Evolutionary conservation across 164 flowering plant species (phyloP), one percentile per base, ranked within the genome.

Genomic region (Liquidambar formosana): DNA sequence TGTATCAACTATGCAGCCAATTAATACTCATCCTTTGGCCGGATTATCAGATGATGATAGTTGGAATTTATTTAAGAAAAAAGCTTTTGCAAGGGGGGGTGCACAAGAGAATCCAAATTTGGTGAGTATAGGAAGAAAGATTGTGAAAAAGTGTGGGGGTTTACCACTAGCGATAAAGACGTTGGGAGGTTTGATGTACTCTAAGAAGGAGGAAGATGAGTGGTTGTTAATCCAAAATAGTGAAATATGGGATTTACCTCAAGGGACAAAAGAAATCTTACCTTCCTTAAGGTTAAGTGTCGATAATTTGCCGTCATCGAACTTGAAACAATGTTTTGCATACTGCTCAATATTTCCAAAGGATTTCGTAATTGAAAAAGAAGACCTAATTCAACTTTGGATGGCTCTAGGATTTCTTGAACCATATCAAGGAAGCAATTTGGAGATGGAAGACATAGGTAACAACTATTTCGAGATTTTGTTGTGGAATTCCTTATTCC

Each of bases 141-240:
- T 67, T 14, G 33, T 3, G 10, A 10, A 5, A 22, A 33, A 15
- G 11, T 52, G 57, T 18, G 22, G 16, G 48, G 70, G 70, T 38
- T 18, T 67, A 16, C 70, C 70, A 21, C 57, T 67, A 56, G 70
- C 69, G 21, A 47, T n/a, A 15, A 54, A 41, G 49, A 44, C 38
- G 5, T 44, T 66, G 8, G 61, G 62, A 5, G 48, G 22, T 12
- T 19, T 46, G 26, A 23, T 66, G 18, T 8, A 54, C 1, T 21
- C 19, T 18, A 28, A 5, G 9, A 41, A 54, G 49, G 28, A 33
- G 14, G 16, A 28, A 22, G 25, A 65, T 8, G 57, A 52, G 22
- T 52, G 57, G 57, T 18, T 18, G 57, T 52, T 15, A 8, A 52
- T 52, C 23, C 26, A 33, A 22, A 54, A 10, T 38, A 45, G 22